Base-by-base conservation (phyloP, 805 yeast species). In the Candida arabinofermentans region DNA sequence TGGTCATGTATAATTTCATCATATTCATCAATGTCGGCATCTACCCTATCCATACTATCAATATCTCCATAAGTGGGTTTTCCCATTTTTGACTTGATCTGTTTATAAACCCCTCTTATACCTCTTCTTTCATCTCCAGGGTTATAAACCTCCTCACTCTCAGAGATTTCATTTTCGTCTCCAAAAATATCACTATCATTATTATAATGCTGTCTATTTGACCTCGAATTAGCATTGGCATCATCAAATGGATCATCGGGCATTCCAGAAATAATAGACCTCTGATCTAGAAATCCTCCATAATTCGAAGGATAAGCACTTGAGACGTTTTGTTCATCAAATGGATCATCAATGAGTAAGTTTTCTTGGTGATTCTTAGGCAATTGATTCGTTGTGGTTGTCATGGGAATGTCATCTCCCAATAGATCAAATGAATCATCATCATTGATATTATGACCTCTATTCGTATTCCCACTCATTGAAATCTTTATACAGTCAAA, bases 61-160 rank as follows among this genome's bases (percentile, higher is more conserved):
- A 59, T 54, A 27, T 54, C 52, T 31, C 48, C 50, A 40, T 62
- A 60, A 16, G 49, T 43, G 2, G 58, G 45, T 7, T 55, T 47
- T 7, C 61, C 59, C 35, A 62, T 48, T 27, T 50, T 57, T 6
- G 50, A 41, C 30, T 52, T 56, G 22, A 62, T 36, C 27, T 61
- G 58, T 17, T 55, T 53, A 30, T 60, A 62, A 18, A 59, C 47
- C n/a, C 61, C 60, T 39, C 54, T 51, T 37, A 60, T 45, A 12
- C 65, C 64, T 16, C 41, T 38, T 19, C 43, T 22, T 19, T 48
- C 39, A 2, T n/a, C 23, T 26, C 46, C 24, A 7, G 37, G 41
- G 34, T 40, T 46, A 34, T 43, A 47, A 26, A 38, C 10, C 21
- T 41, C 47, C 17, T 50, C 58, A n/a, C 45, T 42, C 14, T 50